A percentile compares a stretch with the other conserved stretches of the same genome.
Conservation (phyloP, 306 rosid genomes). For the Glycine soja region DNA sequence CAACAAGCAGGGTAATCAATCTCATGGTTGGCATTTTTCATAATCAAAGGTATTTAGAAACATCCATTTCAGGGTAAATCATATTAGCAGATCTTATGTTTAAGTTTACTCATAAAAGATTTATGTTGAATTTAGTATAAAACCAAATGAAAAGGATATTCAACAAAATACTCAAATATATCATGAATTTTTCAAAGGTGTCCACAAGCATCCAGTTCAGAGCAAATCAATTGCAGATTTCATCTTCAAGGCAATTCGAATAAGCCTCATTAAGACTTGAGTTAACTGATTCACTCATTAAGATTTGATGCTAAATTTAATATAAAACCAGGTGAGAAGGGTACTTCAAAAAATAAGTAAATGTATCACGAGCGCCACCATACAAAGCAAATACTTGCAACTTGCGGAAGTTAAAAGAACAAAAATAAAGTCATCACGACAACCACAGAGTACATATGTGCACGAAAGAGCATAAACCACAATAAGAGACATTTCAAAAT, state of each 20-base stretch:
- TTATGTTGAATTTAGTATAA: slow-evolving; percentile 1
- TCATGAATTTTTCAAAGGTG: not conserved
- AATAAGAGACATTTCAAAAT: slow-evolving; percentile 36
- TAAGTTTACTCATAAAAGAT: slow-evolving; percentile 13
- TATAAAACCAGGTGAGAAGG: slow-evolving; percentile 9
- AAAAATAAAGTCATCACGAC: slow-evolving; percentile 23
- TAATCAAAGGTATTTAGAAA: not conserved
- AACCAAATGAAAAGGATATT: slow-evolving; percentile 14
- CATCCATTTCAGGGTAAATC: not conserved
- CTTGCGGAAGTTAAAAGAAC: not conserved
- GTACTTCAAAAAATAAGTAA: slow-evolving; percentile 3
- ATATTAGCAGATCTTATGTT: not conserved
- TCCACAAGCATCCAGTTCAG: not conserved
- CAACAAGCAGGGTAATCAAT: not conserved
- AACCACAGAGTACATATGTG: slow-evolving; percentile 44
- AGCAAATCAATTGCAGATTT: not conserved
- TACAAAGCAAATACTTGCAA: slow-evolving; percentile 22
- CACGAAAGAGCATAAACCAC: slow-evolving; percentile 40
- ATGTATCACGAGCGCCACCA: not conserved
- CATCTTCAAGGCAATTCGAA: not conserved
- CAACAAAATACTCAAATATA: not conserved
- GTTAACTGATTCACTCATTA: slow-evolving; percentile 3
- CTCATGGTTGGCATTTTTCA: slow-evolving; percentile 9
- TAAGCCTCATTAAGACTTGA: slow-evolving; percentile 1
- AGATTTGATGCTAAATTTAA: slow-evolving; percentile 8